These are phyloP conservation scores for Citrus mangshanensis DNA, from an alignment of 345 rosid species.

Conservation along the genomic window DNA sequence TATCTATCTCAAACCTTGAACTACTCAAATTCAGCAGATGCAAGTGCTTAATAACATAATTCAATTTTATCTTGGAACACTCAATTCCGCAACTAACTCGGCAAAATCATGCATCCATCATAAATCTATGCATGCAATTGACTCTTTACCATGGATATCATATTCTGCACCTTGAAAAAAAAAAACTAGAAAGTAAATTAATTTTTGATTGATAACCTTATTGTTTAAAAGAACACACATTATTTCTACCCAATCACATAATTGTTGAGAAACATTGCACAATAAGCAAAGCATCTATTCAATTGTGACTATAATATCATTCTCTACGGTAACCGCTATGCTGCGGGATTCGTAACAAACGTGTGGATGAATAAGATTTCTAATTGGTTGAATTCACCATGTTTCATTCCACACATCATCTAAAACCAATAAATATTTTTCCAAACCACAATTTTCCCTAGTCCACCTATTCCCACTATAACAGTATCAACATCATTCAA, in stretches of 20 bases:
- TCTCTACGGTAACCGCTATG: too few relatives aligned
- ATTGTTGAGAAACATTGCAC: not conserved
- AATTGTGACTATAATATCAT: not conserved
- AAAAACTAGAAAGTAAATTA: not conserved
- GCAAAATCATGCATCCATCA: not conserved
- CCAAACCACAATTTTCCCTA: not conserved
- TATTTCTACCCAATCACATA: not conserved
- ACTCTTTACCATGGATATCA: not conserved
- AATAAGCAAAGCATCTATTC: not conserved
- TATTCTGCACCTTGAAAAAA: not conserved
- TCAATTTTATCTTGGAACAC: not conserved
- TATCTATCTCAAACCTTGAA: not conserved
- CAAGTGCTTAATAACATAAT: not conserved
- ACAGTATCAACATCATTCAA: not conserved
- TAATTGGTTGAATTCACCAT: not conserved
- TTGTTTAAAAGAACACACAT: not conserved
- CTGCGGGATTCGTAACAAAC: too few relatives aligned
- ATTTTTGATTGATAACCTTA: too few relatives aligned
- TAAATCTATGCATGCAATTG: not conserved
- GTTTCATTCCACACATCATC: conserved; percentile 7
- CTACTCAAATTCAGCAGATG: not conserved
- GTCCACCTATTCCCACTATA: not conserved
- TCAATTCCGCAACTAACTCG: not conserved
- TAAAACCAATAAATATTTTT: not conserved
- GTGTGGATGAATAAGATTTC: not conserved